Conservation (phyloP, 2,329 filamentous ascomycete genomes). For the Stenocarpella maydis region DNA sequence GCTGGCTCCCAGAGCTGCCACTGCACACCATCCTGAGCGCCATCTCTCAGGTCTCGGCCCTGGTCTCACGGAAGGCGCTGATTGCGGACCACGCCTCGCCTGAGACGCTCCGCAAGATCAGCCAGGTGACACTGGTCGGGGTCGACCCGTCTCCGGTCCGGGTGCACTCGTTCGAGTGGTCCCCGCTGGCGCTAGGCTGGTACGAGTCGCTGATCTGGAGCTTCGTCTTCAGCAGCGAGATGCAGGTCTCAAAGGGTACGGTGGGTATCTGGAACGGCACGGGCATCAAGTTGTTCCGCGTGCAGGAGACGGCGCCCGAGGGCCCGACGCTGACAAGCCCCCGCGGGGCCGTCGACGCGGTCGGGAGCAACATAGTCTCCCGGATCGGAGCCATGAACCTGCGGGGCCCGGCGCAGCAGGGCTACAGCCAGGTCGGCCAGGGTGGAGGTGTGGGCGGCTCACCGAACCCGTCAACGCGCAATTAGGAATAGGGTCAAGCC, state of each 20-base stretch:
- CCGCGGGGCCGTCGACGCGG: slow-evolving; percentile 89
- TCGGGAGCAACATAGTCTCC: slow-evolving; percentile 88
- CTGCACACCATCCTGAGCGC: slow-evolving; percentile 85
- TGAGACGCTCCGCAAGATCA: slow-evolving; percentile 63
- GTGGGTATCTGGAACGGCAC: slow-evolving; percentile 96
- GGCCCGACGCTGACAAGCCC: slow-evolving; percentile 86
- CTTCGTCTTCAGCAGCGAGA: slow-evolving; percentile 89
- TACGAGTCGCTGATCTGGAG: slow-evolving; percentile 96
- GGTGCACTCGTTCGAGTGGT: slow-evolving; percentile 95
- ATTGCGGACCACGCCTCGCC: slow-evolving; percentile 52
- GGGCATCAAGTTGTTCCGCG: slow-evolving; percentile 84
- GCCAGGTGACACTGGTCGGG: slow-evolving; percentile 69
- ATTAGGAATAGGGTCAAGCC: not conserved
- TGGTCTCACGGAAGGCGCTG: slow-evolving; percentile 62
- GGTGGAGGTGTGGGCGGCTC: not conserved
- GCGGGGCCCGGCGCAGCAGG: slow-evolving; percentile 50
- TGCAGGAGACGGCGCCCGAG: slow-evolving; percentile 82
- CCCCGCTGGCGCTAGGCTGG: slow-evolving; percentile 88
- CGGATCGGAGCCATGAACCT: slow-evolving; percentile 85
- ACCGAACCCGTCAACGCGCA: slow-evolving; percentile 10
- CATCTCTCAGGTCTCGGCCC: slow-evolving; percentile 70
- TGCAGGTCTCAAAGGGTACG: slow-evolving; percentile 85
- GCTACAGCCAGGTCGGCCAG: slow-evolving; percentile 9
- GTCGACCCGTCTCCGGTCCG: slow-evolving; percentile 79
- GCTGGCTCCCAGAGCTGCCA: slow-evolving; percentile 90